A percentile compares a stretch with the other conserved stretches of the same genome.
These are phyloP conservation scores for Cnidoscolus chayamansa DNA, from an alignment of 441 rosid genomes.

Conservation along the genomic window DNA sequence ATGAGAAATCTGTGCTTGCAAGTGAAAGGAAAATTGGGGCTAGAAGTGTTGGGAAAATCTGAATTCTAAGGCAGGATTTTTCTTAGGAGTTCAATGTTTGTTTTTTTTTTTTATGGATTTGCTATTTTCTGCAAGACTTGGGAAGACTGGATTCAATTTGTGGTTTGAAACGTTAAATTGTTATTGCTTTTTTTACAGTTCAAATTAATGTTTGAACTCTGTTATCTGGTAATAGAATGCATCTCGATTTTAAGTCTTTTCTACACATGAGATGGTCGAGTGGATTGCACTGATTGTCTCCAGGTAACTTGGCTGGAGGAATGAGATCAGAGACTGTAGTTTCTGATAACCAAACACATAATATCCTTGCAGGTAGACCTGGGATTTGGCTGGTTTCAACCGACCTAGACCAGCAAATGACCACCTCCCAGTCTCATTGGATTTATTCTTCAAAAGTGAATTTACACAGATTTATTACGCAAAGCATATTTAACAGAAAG, in stretches of 20 bases:
- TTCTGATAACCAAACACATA: no score
- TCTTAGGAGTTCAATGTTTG: neutral
- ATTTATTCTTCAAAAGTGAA: no score
- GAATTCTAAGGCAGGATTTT: conserved; percentile 17
- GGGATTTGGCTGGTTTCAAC: no score
- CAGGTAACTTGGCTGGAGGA: no score
- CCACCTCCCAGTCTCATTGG: no score
- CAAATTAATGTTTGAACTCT: neutral
- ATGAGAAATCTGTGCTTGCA: conserved; percentile 27
- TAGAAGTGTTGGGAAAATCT: conserved; percentile 39
- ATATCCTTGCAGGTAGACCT: no score
- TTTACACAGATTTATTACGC: neutral
- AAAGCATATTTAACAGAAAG: neutral
- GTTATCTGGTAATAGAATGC: conserved; percentile 2
- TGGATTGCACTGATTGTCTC: no score
- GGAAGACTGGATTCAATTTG: conserved; percentile 5
- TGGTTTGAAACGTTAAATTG: neutral
- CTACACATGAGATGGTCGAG: neutral
- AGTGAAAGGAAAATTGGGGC: conserved; percentile 36
- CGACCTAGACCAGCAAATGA: no score
- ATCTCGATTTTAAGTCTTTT: neutral
- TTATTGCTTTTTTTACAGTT: neutral
- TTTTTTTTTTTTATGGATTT: neutral
- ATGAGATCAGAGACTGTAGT: no score
- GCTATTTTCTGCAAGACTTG: neutral